These are phyloP conservation scores for Parachaetomium inaequale DNA, from an alignment of 495 filamentous ascomycete species.

Conservation along the genomic window DNA sequence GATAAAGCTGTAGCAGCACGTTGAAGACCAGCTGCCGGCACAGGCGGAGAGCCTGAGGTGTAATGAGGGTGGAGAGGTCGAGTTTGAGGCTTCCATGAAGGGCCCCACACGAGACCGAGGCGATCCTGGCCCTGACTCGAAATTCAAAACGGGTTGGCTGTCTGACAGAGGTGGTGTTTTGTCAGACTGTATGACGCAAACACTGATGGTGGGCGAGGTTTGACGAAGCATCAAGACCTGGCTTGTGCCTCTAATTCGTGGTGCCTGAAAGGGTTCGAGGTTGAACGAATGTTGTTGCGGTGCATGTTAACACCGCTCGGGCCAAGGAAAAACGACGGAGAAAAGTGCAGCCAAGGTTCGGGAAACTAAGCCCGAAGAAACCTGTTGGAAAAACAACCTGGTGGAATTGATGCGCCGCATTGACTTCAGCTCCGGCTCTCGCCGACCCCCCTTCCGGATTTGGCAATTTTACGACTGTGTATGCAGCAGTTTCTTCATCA, in stretches of 20 bases:
- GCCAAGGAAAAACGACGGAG: background rate
- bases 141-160: background rate
- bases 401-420: background rate
- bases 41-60: background rate
- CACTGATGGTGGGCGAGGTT: background rate
- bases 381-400: background rate
- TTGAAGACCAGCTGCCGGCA: background rate
- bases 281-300: background rate
- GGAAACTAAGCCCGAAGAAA: background rate
- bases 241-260: background rate
- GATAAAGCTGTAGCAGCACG: too few species aligned
- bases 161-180: background rate
- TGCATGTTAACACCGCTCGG: background rate
- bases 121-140: background rate
- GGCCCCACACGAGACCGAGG: background rate
- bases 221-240: background rate
- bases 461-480: background rate
- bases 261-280: background rate
- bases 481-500: background rate
- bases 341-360: background rate
- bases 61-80: background rate
- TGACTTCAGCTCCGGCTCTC: conserved; percentile 2
- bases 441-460: conserved; percentile 6
- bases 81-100: background rate
- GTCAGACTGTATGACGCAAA: background rate